phyloP scores from a whole-genome alignment of 805 yeast species.

The Kodamaea sagamina region DNA sequence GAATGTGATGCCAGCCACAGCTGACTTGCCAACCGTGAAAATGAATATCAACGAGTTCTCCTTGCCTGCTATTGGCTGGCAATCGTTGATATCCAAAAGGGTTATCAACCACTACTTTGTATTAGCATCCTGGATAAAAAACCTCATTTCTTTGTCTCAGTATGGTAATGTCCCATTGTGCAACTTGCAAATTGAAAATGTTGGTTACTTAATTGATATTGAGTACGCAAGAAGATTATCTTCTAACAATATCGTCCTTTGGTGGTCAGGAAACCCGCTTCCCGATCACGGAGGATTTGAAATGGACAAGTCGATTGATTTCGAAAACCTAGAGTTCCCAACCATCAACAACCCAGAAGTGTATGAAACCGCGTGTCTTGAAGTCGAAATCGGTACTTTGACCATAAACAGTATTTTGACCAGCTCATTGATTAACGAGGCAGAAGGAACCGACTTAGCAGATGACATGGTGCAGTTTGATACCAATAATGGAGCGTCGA shows the following conservation, averaged over 20 bases:
- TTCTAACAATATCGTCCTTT: slow-evolving; percentile 67
- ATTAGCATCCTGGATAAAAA: slow-evolving; percentile 69
- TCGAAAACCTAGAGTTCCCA: slow-evolving; percentile 65
- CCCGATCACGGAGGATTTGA: slow-evolving; percentile 88
- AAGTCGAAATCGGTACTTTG: slow-evolving; percentile 74
- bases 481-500: slow-evolving; percentile 42
- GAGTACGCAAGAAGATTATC: slow-evolving; percentile 78
- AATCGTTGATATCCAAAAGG: slow-evolving; percentile 60
- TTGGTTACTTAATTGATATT: slow-evolving; percentile 79
- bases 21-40: slow-evolving; percentile 63
- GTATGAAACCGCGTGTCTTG: slow-evolving; percentile 75
- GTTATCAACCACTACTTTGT: slow-evolving; percentile 71
- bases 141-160: slow-evolving; percentile 62
- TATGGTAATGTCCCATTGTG: slow-evolving; percentile 86
- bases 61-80: slow-evolving; percentile 83
- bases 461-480: slow-evolving; percentile 43
- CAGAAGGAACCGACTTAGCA: slow-evolving; percentile 80
- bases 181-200: slow-evolving; percentile 75
- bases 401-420: slow-evolving; percentile 85
- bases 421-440: slow-evolving; percentile 79
- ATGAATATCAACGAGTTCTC: slow-evolving; percentile 59
- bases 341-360: slow-evolving; percentile 74
- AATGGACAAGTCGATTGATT: slow-evolving; percentile 57
- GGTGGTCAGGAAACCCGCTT: slow-evolving; percentile 87
- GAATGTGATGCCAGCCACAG: slow-evolving; percentile 46